A percentile compares a stretch with the other conserved stretches of the same genome.
These are phyloP conservation scores for Blastobotrys chiropterorum DNA, from an alignment of 805 yeast genomes.

Conservation along the genomic window DNA sequence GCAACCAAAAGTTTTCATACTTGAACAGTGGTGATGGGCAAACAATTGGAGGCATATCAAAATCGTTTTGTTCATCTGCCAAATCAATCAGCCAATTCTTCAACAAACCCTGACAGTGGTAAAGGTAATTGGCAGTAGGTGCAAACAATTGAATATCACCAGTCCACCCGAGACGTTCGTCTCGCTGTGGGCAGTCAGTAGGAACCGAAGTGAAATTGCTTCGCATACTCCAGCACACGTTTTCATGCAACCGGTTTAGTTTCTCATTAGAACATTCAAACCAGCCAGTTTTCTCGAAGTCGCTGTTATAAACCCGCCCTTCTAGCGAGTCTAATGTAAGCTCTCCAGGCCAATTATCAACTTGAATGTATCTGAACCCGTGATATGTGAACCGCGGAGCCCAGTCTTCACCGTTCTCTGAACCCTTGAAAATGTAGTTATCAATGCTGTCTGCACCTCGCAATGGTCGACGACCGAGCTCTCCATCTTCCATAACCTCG, in stretches of 20 bases:
- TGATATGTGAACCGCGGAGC: slow-evolving; percentile 25
- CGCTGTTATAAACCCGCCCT: slow-evolving; percentile 18
- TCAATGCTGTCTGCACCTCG: slow-evolving; percentile 22
- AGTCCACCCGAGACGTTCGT: slow-evolving; percentile 28
- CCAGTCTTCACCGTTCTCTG: slow-evolving; percentile 18
- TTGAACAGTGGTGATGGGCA: slow-evolving; percentile 21
- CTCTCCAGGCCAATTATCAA: slow-evolving; percentile 19
- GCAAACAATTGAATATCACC: slow-evolving; percentile 26
- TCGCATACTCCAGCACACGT: slow-evolving; percentile 21
- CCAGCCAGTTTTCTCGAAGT: slow-evolving; percentile 18
- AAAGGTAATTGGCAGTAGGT: slow-evolving; percentile 24
- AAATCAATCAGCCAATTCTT: slow-evolving; percentile 23
- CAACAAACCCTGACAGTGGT: slow-evolving; percentile 21
- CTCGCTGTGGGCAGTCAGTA: slow-evolving; percentile 29
- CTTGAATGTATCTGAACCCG: slow-evolving; percentile 24
- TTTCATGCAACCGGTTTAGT: slow-evolving; percentile 18
- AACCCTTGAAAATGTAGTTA: slow-evolving; percentile 20
- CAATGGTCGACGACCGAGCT: slow-evolving; percentile 23
- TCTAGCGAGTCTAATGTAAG: slow-evolving; percentile 14
- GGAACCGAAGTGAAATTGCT: slow-evolving; percentile 26
- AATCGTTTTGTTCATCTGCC: slow-evolving; percentile 19
- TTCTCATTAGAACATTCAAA: slow-evolving; percentile 21
- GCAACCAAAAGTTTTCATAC: slow-evolving; percentile 20
- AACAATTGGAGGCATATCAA: slow-evolving; percentile 20
- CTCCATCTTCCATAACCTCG: slow-evolving; percentile 26